phyloP scores from a whole-genome alignment of 1,284 basidiomycete species.

The Irpex sp. region DNA sequence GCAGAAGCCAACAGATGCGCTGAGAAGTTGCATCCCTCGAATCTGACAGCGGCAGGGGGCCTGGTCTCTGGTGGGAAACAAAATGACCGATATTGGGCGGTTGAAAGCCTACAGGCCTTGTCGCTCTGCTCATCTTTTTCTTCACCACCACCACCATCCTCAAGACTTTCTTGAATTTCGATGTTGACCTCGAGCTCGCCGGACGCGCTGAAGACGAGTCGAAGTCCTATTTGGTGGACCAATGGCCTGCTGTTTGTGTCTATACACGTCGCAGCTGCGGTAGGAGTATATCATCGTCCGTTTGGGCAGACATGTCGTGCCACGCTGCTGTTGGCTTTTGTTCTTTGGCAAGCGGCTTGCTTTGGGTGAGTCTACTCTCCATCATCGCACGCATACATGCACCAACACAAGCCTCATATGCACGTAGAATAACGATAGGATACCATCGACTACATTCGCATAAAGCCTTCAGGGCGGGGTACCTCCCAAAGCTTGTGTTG shows the following conservation, averaged over 20 bases:
- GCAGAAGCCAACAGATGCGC: background rate
- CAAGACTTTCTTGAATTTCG: background rate
- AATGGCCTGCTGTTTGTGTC: slow-evolving; percentile 67
- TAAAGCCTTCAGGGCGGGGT: slow-evolving; percentile 58
- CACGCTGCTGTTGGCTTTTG: slow-evolving; percentile 50
- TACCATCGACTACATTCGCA: slow-evolving; percentile 80
- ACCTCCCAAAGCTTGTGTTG: slow-evolving; percentile 53
- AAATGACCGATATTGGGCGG: background rate
- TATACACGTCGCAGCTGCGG: slow-evolving; percentile 56
- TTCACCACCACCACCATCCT: background rate
- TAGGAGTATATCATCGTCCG: slow-evolving; percentile 52
- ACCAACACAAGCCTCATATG: background rate
- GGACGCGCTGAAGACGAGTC: background rate
- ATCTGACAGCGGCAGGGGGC: background rate
- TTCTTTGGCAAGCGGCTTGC: slow-evolving; percentile 68
- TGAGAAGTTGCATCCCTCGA: background rate
- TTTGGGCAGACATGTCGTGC: slow-evolving; percentile 39
- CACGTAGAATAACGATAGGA: slow-evolving; percentile 61
- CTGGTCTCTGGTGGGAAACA: background rate
- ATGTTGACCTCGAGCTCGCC: background rate
- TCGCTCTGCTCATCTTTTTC: background rate
- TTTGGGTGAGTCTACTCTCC: slow-evolving; percentile 50
- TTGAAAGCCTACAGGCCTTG: background rate
- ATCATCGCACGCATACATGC: slow-evolving; percentile 3
- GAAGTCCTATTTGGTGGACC: slow-evolving; percentile 56